Evolutionary conservation across 2,329 filamentous ascomycete species (phyloP), one percentile per base, ranked within the genome.

Genomic region (Penicillium sp.): DNA sequence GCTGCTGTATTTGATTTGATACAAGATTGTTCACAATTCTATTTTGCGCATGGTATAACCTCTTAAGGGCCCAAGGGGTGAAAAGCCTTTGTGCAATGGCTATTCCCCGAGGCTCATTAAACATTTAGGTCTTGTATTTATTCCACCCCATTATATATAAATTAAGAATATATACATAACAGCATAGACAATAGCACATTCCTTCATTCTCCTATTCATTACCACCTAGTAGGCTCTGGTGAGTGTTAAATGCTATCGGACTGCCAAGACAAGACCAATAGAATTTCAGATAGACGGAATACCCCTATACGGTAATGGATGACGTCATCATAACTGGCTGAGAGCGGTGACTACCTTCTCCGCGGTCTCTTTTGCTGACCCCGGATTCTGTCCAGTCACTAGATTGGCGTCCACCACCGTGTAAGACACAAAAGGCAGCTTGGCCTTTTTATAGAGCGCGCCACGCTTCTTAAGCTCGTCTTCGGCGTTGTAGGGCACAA

Each of bases 311-410:
- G 37, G 5, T n/a, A 40, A 40, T 18, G 37, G n/a, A n/a, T 40
- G 37, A 40, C 37, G 37, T 50, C 35, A 16, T 40, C 37, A 40
- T 40, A n/a, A 40, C n/a, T 50, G 49, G 36, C 36, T 36, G 24
- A 56, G 40, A 31, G 53, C 44, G 35, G 57, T 41, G 50, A 61
- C 59, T 19, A 61, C 59, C 59, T 59, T 61, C 35, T 22, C 55
- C 50, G 55, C 59, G 14, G 59, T 61, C 41, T 61, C 59, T 55
- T 55, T 61, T 22, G 59, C 59, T 18, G 59, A 61, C 40, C 55
- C 55, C 5, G 59, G 59, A 40, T 61, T 61, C 50, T 61, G 59
- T 7, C 59, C 59, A 52, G 59, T 61, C 35, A 61, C 51, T 18
- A 61, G 24, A 14, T 61, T 61, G 14, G 41, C 44, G 22, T 61